Evolutionary conservation across 2,329 filamentous ascomycete genomes (phyloP), one percentile per base, ranked within the genome.

Genomic region (Colletotrichum siamense): DNA sequence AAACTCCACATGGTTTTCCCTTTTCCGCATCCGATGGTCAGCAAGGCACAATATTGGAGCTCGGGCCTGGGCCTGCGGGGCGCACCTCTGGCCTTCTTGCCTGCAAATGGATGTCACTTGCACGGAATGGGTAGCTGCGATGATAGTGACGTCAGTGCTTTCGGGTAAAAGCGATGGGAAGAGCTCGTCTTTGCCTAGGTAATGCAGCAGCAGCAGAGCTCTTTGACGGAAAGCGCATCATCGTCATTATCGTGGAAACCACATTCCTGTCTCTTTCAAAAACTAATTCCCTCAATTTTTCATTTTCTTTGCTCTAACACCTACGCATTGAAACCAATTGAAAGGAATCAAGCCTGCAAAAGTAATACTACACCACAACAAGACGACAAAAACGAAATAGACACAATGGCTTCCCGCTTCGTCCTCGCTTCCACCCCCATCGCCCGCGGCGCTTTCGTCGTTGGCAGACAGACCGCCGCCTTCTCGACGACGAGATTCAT

Each of bases 401-500:
- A 18, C 44, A 28, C 24, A 72, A 61, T 57, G 84, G 80, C 82
- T 22, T 82, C 81, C 57, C 79, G 82, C 74, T 79, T 81, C 69
- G 77, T 81, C 66, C 75, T 80, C 68, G 76, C 79, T 70, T 75
- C 81, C 10, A 71, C 75, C 62, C 79, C 80, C 28, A 73, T 82
- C 39, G 71, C 82, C 68, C 79, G 79, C 6, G 67, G 72, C 68
- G 70, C 79, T 76, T 72, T 81, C 76, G 77, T 79, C 66, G 76
- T 79, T 7, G 77, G 78, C 61, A 79, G 82, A 69, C 81, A 81
- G 78, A 73, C 73, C 30, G 68, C 79, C 28, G 12, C 79, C 24
- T 79, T 84, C 39, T 81, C 83, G 0, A 81, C 84, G 55, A 81
- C 79, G 30, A 49, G 79, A 18, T 78, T 78, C 0, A 78, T 83